These are phyloP conservation scores for Daldinia childiae DNA, from an alignment of 495 filamentous ascomycete genomes.

Conservation along the genomic window DNA sequence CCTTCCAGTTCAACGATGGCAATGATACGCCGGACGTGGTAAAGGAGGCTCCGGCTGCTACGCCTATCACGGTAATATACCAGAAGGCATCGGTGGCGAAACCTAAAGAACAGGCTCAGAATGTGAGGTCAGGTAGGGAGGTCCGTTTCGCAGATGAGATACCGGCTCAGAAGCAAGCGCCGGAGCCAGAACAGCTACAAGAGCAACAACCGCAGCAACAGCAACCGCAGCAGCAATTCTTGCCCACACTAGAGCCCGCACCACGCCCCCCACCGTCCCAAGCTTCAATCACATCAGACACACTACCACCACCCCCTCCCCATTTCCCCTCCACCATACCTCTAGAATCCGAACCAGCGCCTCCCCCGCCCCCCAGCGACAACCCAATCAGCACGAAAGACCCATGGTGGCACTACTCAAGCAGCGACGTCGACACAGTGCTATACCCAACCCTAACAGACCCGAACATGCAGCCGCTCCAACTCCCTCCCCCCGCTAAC, in stretches of 20 bases:
- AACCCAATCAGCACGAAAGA: neutral
- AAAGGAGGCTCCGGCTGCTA: neutral
- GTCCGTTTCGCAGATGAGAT: neutral
- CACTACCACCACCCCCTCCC: neutral
- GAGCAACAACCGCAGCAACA: neutral
- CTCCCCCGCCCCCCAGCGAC: neutral
- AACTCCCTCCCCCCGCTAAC: neutral
- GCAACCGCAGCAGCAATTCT: neutral
- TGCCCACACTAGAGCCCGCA: neutral
- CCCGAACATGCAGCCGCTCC: no score
- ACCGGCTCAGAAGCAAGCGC: neutral
- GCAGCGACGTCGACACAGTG: neutral
- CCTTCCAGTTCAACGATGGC: slow-evolving; percentile 19
- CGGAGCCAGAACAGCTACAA: neutral
- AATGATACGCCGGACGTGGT: slow-evolving; percentile 6
- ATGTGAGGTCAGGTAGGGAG: neutral
- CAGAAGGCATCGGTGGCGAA: slow-evolving; percentile 1
- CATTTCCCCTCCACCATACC: neutral
- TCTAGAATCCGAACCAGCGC: neutral
- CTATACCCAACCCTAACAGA: neutral
- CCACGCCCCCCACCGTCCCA: neutral
- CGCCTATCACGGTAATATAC: slow-evolving; percentile 2
- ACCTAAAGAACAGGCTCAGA: neutral
- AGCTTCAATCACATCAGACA: neutral
- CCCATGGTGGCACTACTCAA: neutral